Base-by-base conservation (phyloP, 306 rosid genomes). In the Hippophae rhamnoides region DNA sequence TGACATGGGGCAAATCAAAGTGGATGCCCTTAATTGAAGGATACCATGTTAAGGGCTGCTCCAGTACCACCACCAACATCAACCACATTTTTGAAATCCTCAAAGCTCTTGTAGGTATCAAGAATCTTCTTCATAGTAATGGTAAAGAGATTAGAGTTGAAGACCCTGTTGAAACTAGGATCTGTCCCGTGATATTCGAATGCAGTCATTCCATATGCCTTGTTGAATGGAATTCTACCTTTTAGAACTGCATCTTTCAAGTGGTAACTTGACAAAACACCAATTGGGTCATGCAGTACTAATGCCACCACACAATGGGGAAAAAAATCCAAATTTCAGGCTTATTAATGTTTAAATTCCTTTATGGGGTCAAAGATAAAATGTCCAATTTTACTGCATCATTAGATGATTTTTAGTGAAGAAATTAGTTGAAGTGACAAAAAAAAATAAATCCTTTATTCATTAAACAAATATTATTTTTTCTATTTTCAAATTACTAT, bases 141-240 rank as follows among this genome's bases (percentile, higher is more conserved):
- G 75, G 83, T 81, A 13, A 94, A 85, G 68, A 76, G 88, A 56
- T 85, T 81, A 11, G 86, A 60, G 76, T 88, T 88, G 77, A 88
- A 88, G 41, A 88, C 84, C 78, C 77, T 82, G 84, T 85, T 88
- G 76, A 89, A 85, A 70, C 90, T 83, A 7, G 84, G 86, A 62
- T 89, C 94, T 13, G 72, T 83, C 1, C 94, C 86, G 54, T 82
- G 90, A 70, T 85, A 88, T 18, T 88, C 94, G 58, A 88, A 88
- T 1, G 84, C 82, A 42, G 86, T 82, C 94, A 85, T 82, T 67
- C 94, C 94, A 62, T 88, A 79, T 0, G 96, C 94, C 58, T 70
- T 85, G 79, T 85, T 80, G 58, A 88, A 88, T 45, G 94, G 88
- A 79, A 85, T 82, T 3, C 94, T 94, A n/a, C 94, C 94, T 6